Conservation (phyloP, 371 early-diverging fungal species). For the Syncephalastrum sp. region DNA sequence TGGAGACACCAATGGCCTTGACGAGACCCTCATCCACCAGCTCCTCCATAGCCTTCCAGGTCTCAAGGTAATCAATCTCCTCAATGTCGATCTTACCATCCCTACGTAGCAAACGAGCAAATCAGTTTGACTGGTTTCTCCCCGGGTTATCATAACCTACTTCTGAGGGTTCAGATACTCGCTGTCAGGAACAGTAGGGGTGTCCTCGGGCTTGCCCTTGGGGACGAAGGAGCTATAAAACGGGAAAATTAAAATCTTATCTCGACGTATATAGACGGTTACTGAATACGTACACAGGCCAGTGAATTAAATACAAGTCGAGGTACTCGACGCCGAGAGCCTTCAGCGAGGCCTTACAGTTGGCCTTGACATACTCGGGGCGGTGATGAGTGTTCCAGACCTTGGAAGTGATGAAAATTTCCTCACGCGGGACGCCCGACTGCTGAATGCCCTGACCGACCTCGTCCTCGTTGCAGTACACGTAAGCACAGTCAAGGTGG, state of each 20-base stretch:
- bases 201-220: slow-evolving; percentile 27
- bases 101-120: slow-evolving; percentile 3
- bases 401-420: slow-evolving; percentile 88
- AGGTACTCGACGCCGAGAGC: slow-evolving; percentile 82
- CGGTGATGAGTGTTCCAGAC: slow-evolving; percentile 85
- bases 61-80: slow-evolving; percentile 46
- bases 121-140: no score
- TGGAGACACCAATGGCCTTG: slow-evolving; percentile 74
- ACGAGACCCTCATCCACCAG: slow-evolving; percentile 52
- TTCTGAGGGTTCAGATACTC: slow-evolving; percentile 36
- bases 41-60: slow-evolving; percentile 82
- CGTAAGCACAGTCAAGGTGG: slow-evolving; percentile 74
- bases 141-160: slow-evolving; percentile 13
- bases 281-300: slow-evolving; percentile 39
- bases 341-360: slow-evolving; percentile 62
- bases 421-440: slow-evolving; percentile 59
- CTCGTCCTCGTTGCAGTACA: slow-evolving; percentile 82
- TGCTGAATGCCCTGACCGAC: slow-evolving; percentile 75
- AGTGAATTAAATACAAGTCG: slow-evolving; percentile 91
- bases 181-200: slow-evolving; percentile 29
- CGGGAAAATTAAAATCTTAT: slow-evolving; percentile 18
- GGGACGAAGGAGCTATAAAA: no score
- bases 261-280: not conserved
- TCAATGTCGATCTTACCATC: slow-evolving; percentile 40
- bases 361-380: slow-evolving; percentile 67